Base-by-base conservation (phyloP, 192 early-diverging fungal genomes). In the Podila verticillata region DNA sequence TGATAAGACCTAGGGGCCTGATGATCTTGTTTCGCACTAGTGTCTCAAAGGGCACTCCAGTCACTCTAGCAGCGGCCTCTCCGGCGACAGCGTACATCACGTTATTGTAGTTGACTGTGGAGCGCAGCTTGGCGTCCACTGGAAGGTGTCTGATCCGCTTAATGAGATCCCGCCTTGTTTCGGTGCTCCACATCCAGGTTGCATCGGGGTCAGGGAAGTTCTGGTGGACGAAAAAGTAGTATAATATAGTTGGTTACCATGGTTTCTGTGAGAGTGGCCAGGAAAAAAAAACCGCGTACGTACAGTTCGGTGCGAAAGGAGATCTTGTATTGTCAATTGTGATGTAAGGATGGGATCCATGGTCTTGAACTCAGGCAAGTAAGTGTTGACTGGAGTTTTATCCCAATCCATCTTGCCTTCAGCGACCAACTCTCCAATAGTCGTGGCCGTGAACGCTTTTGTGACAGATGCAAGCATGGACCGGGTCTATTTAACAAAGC, bases 351-450 rank as follows among this genome's bases (percentile, higher is more conserved):
- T 7, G 7, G 39, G 39, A 44, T 44, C 39, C 2, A 15, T 3
- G 15, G 39, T 17, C 39, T 44, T 4, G 10, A 44, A 44, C 4
- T 44, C 39, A 2, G 39, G 13, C 39, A 44, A 4, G 4, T 44
- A 44, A 15, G 39, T 44, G 17, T 44, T 44, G 15, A 70, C 48
- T 0, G 59, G 59, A 0, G 59, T 61, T 3, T 17, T 51, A 20
- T 70, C 68, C 68, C 68, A 70, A 7, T 70, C 59, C 8, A 51
- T 28, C 47, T 70, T 70, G 7, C 48, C 59, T 9, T 70, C 68
- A 0, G 58, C 68, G 28, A 70, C 59, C 13, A 70, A 22, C 24
- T 70, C 59, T 44, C n/a, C 59, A 10, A 70, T 22, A 0, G 39
- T n/a, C 7, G 68, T 47, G 17, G 68, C 68, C 7, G 68, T 70